phyloP scores from a whole-genome alignment of 129 eudicot genomes.

The Gnaphalium uliginosum region DNA sequence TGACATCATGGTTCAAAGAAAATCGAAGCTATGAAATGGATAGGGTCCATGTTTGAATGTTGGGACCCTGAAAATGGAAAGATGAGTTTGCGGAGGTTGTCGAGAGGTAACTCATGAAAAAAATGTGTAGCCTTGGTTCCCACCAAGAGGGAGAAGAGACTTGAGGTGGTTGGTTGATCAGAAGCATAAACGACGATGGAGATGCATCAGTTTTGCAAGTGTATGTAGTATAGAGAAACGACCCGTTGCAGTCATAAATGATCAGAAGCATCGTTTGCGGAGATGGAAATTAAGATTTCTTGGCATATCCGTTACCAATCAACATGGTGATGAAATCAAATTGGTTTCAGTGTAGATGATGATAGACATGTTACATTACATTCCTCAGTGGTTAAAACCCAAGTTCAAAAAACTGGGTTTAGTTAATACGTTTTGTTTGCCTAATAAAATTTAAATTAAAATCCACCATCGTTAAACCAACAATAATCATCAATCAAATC shows the following conservation, averaged over 20 bases:
- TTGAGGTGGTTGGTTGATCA: slow-evolving; percentile 9
- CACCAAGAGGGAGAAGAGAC: neutral
- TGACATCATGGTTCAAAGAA: neutral
- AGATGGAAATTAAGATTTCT: too few species aligned
- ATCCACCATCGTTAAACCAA: too few species aligned
- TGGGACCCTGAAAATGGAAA: slow-evolving; percentile 6
- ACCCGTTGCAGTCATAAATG: neutral
- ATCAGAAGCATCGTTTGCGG: too few species aligned
- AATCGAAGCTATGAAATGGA: neutral
- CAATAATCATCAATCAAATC: too few species aligned
- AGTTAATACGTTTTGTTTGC: too few species aligned
- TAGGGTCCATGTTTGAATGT: neutral
- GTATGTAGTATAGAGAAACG: slow-evolving; percentile 15
- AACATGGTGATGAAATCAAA: neutral
- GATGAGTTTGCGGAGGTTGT: neutral
- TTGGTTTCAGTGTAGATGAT: neutral
- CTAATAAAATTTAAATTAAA: too few species aligned
- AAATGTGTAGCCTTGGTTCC: neutral
- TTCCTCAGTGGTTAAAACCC: neutral
- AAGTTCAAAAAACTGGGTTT: too few species aligned
- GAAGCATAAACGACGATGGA: neutral
- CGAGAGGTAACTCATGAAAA: neutral
- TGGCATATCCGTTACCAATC: neutral
- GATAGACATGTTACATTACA: slow-evolving; percentile 14
- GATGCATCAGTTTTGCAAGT: slow-evolving; percentile 13